Base-by-base conservation (phyloP, 225 moss, liverwort and hornwort genomes). In the Takakia lepidozioides region DNA sequence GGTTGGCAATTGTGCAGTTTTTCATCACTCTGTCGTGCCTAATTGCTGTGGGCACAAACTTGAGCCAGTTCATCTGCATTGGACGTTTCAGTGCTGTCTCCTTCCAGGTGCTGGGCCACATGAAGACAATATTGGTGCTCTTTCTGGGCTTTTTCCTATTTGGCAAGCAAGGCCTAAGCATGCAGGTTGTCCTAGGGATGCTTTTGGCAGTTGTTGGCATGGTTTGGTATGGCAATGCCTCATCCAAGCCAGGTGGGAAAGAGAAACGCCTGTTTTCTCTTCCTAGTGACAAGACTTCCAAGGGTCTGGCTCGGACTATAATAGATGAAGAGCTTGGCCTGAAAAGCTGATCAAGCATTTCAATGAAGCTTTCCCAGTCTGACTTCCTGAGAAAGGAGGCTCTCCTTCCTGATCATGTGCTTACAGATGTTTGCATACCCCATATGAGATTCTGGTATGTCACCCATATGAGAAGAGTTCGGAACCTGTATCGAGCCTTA, bases 161-260 rank as follows among this genome's bases (percentile, higher is more conserved):
- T 19, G 76, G 76, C 27, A 59, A 15, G 56, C 62, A 76, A 29
- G 76, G 76, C 3, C 46, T 76, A 15, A 76, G 70, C 47, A 21
- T 76, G 15, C 71, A 76, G 38, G 76, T 63, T 51, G 59, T 76
- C 13, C 24, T 71, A 51, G 76, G 76, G 10, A 76, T 76, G 76
- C 8, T 71, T 46, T 59, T 76, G 51, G 76, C 76, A 2, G 66
- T 76, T 11, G 45, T 66, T 25, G 76, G 76, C 25, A 76, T 76
- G 76, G 63, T 76, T 27, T 76, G 76, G 76, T 76, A 76, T 34
- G 76, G 76, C 0, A 76, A 69, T 56, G 76, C 76, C 3, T 76
- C 76, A 39, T 66, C 71, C 9, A 76, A 71, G 62, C 76, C 76
- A 21, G 76, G 76, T 5, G 76, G 76, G 37, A 76, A 76, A 46